Percentiles rank a stretch among this genome's conserved stretches.
Evolutionary conservation across 225 moss, liverwort and hornwort species (phyloP).

Genomic region (Straminergon stramineum): DNA sequence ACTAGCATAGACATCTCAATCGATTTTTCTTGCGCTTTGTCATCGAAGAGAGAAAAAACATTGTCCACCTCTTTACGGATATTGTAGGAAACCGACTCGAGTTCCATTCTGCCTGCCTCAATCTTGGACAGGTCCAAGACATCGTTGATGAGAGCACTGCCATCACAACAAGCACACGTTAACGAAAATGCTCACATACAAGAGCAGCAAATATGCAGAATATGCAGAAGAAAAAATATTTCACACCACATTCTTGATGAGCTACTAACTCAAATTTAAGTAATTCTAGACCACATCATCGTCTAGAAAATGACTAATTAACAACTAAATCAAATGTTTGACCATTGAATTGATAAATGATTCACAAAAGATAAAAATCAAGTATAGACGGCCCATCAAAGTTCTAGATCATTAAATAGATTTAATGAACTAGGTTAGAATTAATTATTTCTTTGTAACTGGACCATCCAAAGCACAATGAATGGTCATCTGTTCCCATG

Average conservation of each 20-base stretch:
- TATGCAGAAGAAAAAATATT: not conserved
- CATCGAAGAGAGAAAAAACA: conserved; percentile 60
- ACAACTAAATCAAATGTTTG: not conserved
- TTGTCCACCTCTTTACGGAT: conserved; percentile 69
- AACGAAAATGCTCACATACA: not conserved
- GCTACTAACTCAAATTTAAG: not conserved
- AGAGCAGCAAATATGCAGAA: not conserved
- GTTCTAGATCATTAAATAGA: not conserved
- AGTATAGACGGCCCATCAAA: not conserved
- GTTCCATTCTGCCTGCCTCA: conserved; percentile 85
- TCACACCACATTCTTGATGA: not conserved
- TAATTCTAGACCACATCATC: not conserved
- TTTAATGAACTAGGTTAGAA: not conserved
- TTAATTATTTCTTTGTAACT: not conserved
- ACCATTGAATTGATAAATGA: not conserved
- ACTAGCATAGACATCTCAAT: conserved; percentile 70
- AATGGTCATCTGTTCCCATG: conserved; percentile 8
- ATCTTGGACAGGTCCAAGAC: conserved; percentile 91
- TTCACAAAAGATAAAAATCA: not conserved
- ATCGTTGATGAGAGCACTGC: conserved; percentile 84
- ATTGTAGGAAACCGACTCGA: conserved; percentile 68
- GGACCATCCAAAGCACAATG: not conserved
- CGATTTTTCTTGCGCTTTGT: conserved; percentile 59
- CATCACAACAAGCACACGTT: not conserved
- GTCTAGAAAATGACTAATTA: not conserved